Conservation (phyloP, 352 stramenopile species). For the Pythium vanterpoolii region DNA sequence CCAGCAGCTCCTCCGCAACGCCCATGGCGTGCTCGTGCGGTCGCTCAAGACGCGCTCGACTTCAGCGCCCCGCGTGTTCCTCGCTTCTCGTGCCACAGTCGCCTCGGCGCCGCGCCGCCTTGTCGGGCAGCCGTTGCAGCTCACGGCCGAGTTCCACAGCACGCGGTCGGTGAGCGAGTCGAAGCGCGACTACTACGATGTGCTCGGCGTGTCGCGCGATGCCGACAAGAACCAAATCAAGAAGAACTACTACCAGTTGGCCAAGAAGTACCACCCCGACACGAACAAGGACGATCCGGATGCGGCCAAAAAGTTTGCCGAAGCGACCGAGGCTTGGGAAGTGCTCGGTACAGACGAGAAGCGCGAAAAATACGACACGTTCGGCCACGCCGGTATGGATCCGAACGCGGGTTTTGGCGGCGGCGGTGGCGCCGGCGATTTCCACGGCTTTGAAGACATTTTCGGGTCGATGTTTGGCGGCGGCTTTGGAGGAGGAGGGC, state of each 20-base stretch:
- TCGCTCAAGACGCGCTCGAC: conserved; percentile 17
- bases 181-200: conserved; percentile 97
- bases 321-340: conserved; percentile 93
- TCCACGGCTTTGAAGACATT: conserved; percentile 89
- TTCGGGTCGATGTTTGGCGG: conserved; percentile 80
- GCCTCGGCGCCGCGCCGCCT: not conserved
- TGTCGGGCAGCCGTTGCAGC: conserved; percentile 11
- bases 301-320: conserved; percentile 90
- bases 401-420: conserved; percentile 77
- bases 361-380: conserved; percentile 92
- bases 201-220: conserved; percentile 87
- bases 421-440: conserved; percentile 37
- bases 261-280: conserved; percentile 98
- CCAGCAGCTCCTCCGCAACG: conserved; percentile 19
- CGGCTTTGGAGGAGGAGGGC: conserved; percentile 63
- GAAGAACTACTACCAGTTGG: conserved; percentile 97
- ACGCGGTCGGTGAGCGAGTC: conserved; percentile 43
- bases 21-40: conserved; percentile 13
- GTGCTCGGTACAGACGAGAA: conserved; percentile 92
- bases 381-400: conserved; percentile 94
- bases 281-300: conserved; percentile 94
- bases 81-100: not conserved
- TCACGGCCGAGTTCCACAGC: conserved; percentile 54
- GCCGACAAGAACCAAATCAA: conserved; percentile 96
- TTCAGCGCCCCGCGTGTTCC: not conserved